Conservation (phyloP, 495 filamentous ascomycete genomes). For the Achaetomiella virescens region DNA sequence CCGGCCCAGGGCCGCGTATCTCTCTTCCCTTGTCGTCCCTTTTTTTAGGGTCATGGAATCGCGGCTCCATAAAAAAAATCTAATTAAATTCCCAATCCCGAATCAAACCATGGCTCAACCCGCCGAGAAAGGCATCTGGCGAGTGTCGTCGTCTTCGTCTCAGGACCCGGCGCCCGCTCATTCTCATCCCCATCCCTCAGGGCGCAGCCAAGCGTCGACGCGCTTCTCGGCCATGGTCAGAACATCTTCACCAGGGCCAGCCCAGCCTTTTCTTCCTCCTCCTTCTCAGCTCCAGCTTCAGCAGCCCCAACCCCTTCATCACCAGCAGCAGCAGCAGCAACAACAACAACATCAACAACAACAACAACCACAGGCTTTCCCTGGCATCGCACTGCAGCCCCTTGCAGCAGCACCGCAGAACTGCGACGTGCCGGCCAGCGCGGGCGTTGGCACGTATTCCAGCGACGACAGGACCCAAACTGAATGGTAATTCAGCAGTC, state of each 20-base stretch:
- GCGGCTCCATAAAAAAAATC: constrained; percentile 38
- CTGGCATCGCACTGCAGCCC: neutral
- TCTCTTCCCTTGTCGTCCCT: constrained; percentile 28
- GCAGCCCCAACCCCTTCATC: constrained; percentile 4
- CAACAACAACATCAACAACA: constrained; percentile 9
- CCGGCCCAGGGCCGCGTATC: constrained; percentile 36
- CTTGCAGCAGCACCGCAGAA: neutral
- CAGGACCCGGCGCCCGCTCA: constrained; percentile 25
- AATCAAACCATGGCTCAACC: constrained; percentile 31
- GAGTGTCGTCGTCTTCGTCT: constrained; percentile 14
- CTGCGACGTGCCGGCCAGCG: neutral
- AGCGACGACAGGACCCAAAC: constrained; percentile 17
- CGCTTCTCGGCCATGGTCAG: constrained; percentile 16
- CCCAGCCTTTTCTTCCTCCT: neutral
- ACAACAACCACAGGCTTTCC: constrained; percentile 1
- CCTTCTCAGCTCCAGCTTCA: neutral
- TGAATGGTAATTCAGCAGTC: constrained; percentile 17
- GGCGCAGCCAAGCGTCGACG: constrained; percentile 17
- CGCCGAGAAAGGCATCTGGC: constrained; percentile 28
- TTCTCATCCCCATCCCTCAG: constrained; percentile 19
- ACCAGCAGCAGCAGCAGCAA: neutral
- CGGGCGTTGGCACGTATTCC: constrained; percentile 8
- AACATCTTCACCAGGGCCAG: neutral
- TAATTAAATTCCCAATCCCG: constrained; percentile 38
- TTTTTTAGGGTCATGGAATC: constrained; percentile 32